phyloP scores from a whole-genome alignment of 176 grass and related monocot species.

The Aegilops speltoides region DNA sequence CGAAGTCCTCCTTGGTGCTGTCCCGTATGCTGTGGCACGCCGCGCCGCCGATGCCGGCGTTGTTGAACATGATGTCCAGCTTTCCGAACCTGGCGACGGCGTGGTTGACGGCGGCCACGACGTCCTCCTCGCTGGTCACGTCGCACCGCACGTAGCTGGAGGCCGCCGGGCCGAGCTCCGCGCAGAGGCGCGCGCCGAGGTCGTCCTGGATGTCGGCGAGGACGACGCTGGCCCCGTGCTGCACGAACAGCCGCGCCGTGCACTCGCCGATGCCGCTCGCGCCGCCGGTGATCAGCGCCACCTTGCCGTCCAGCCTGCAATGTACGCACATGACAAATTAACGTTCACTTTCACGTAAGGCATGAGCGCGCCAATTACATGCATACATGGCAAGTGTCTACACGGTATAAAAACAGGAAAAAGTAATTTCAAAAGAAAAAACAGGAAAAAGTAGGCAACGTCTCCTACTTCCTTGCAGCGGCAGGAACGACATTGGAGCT shows the following conservation, averaged over 20 bases:
- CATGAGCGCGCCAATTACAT: too few relatives aligned
- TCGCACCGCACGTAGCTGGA: constrained; percentile 50
- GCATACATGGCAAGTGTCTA: too few relatives aligned
- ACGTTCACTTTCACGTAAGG: too few relatives aligned
- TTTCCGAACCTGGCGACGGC: constrained; percentile 40
- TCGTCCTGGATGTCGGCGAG: constrained; percentile 58
- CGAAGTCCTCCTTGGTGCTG: constrained; percentile 49
- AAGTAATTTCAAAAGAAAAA: neutral
- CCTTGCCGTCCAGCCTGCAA: constrained; percentile 52
- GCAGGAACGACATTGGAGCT: constrained; percentile 24
- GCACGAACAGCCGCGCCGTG: constrained; percentile 51
- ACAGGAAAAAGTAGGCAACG: too few relatives aligned
- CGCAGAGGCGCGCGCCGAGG: constrained; percentile 11
- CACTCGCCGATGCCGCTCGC: constrained; percentile 55
- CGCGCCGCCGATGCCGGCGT: constrained; percentile 53
- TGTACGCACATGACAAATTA: neutral
- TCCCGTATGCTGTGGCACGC: constrained; percentile 45
- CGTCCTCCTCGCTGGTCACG: constrained; percentile 41
- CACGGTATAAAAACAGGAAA: neutral
- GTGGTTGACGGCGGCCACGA: constrained; percentile 40
- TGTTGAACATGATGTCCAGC: constrained; percentile 68
- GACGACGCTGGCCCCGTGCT: constrained; percentile 45
- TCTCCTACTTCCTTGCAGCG: constrained; percentile 34
- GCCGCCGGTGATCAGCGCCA: constrained; percentile 60
- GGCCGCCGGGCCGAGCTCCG: constrained; percentile 7